Base-by-base conservation (phyloP, 2,329 filamentous ascomycete genomes). In the Colletotrichum tropicicola region DNA sequence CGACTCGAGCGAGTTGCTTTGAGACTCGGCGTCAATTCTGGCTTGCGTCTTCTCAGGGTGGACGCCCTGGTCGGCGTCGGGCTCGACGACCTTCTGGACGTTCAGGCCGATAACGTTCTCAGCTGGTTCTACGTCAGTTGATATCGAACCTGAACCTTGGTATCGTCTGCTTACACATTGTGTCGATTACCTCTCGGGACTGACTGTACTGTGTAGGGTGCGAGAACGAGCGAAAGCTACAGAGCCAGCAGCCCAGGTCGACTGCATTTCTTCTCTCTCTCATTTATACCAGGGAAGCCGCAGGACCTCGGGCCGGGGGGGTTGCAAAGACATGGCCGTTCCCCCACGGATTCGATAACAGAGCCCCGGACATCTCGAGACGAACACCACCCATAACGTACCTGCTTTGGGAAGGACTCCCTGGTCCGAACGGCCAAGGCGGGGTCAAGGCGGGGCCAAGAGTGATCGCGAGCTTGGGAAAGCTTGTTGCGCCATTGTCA, bases 401-500 rank as follows among this genome's bases (percentile, higher is more conserved):
- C n/a, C n/a, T n/a, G n/a, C n/a, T n/a, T n/a, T 25, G 12, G 35
- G 19, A 44, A 49, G 21, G 57, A 19, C 4, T 32, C 21, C 43
- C 23, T 30, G 44, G 30, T 19, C n/a, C 25, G 35, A 37, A 32
- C 6, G 41, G 47, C 49, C 57, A 61, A 55, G 61, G 61, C 57
- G 49, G 61, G 61, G 27, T 49, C 49, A 61, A 65, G 49, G 23
- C 55, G 55, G 55, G 55, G 13, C 55, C 55, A 49, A 59, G 55
- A 51, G 8, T 35, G 21, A 65, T 65, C 57, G 61, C 61, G 49
- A 65, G 44, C 61, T 65, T 45, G 23, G 13, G 49, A 48, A 65
- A 65, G 61, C 61, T 65, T 65, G 49, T 65, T 65, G 61, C 61
- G 57, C 39, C 35, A 65, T 56, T 41, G 32, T 25, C 30, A 52